Base-by-base conservation (phyloP, 1,284 basidiomycete genomes). In the Neotropicomus parvogracilis region DNA sequence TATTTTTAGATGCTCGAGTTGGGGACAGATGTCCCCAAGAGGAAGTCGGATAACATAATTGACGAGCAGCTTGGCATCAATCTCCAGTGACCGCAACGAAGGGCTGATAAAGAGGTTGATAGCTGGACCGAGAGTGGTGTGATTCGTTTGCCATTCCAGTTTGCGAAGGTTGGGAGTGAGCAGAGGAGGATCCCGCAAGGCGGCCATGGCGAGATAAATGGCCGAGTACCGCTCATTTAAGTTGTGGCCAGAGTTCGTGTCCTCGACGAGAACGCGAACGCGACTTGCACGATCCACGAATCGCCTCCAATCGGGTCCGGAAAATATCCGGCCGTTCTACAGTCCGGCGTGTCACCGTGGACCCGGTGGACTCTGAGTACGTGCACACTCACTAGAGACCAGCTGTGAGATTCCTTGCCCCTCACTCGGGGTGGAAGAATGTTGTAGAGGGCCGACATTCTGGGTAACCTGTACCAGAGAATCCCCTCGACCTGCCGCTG, bases 81-180 rank as follows among this genome's bases (percentile, higher is more conserved):
- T 51, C 27, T 63, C 58, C 33, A 62, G 44, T 35, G 58, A 62
- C 1, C 40, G 43, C 27, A 63, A 45, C 10, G 49, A 53, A 35
- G 58, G 58, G 26, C 48, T n/a, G 31, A 59, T 45, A 11, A 63
- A 59, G 31, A 63, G 49, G n/a, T 60, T 60, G 47, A 59, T 52
- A 1, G 38, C 46, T 0, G 46, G 32, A 27, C 20, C 16, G 16
- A 49, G 17, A 1, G 27, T 27, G 4, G 26, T 31, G 14, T 40
- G 28, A 26, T 6, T 39, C 14, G 52, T 21, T 21, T 47, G 46
- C 60, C 58, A 59, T 42, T 51, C 48, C n/a, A 63, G 44, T 16
- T 49, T 38, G 28, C 44, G 60, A 24, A 63, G 59, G 34, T 59
- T 56, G 5, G 60, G 60, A 2, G 56, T 60, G 44, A 60, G 58